Evolutionary conservation across 805 yeast species (phyloP).

Genomic region (Metschnikowia kunwiensis): DNA sequence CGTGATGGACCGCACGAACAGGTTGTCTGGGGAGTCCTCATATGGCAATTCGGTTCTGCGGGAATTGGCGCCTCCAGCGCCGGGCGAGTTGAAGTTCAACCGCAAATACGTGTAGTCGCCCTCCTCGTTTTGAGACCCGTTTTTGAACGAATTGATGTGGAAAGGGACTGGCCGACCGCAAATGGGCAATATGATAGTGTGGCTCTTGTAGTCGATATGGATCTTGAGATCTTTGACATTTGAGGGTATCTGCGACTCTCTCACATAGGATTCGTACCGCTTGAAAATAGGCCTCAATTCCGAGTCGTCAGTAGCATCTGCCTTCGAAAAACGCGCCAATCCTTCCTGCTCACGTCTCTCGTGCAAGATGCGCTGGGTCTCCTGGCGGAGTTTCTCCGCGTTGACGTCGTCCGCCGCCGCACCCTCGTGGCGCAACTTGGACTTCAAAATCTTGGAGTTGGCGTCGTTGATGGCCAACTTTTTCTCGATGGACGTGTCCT

Average conservation of each 20-base stretch:
- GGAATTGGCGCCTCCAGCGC: conserved; percentile 66
- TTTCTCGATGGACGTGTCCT: conserved; percentile 33
- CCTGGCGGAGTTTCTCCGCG: conserved; percentile 76
- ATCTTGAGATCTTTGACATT: conserved; percentile 79
- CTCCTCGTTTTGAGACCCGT: conserved; percentile 93
- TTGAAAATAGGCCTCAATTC: conserved; percentile 76
- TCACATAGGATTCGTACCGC: conserved; percentile 87
- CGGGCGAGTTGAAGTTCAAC: conserved; percentile 91
- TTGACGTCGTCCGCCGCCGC: conserved; percentile 60
- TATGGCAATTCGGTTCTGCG: conserved; percentile 83
- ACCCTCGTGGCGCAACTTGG: conserved; percentile 75
- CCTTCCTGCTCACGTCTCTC: conserved; percentile 87
- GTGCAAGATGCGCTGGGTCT: conserved; percentile 78
- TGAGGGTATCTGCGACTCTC: conserved; percentile 88
- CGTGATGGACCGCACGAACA: conserved; percentile 82
- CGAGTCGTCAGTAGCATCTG: conserved; percentile 63
- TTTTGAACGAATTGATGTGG: conserved; percentile 90
- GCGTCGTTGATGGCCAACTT: conserved; percentile 28
- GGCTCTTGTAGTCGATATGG: conserved; percentile 83
- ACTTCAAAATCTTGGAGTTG: conserved; percentile 68
- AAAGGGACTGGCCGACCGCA: conserved; percentile 97
- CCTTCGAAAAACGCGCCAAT: conserved; percentile 71
- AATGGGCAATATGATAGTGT: conserved; percentile 86
- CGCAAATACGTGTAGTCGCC: conserved; percentile 91
- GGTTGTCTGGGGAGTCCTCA: conserved; percentile 82